Base-by-base conservation (phyloP, 169 alveolate genomes). In the Plasmodium fragile region DNA sequence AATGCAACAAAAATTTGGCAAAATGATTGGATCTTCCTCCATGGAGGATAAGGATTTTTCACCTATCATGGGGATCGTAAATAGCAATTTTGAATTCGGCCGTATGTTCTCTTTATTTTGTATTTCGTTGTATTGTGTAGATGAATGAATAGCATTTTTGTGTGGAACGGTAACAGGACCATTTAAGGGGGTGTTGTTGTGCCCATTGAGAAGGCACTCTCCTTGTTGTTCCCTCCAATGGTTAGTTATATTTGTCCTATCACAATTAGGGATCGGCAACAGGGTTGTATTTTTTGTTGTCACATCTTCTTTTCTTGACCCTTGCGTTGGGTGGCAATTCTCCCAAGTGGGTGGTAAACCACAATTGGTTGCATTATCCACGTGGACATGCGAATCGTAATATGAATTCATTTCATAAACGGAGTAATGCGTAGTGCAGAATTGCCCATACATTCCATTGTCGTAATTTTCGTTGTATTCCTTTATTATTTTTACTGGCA, bases 11-110 rank as follows among this genome's bases (percentile, higher is more conserved):
- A 89, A 89, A 11, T 89, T 89, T 39, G 94, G 94, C 34, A 89
- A 43, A 16, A 89, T 79, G 16, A 89, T 78, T 59, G 94, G 94
- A 79, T 89, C 94, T 30, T 89, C 94, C 81, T 89, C 94, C 89
- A 89, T 77, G 13, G 94, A 89, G 1, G 94, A 89, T 39, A 70
- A 13, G 5, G 94, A 89, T 65, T 89, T 89, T 70, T 89, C 94
- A 16, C 94, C 94, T 78, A 89, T 89, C 43, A 89, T 36, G 81
- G 94, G 94, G 79, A 89, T 71, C 22, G 94, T 89, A 69, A 89
- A 89, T 89, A 89, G 70, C 39, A 89, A 36, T 78, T 89, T 89
- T 34, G 87, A 36, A 22, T 22, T 7, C 11, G 41, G 25, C 49
- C 78, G 52, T 18, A 36, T 34, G 43, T 32, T 45, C 13, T 89